A percentile compares a stretch with the other conserved stretches of the same genome.
Conservation (phyloP, 1,284 basidiomycete species). For the Cryptococcus sp. region DNA sequence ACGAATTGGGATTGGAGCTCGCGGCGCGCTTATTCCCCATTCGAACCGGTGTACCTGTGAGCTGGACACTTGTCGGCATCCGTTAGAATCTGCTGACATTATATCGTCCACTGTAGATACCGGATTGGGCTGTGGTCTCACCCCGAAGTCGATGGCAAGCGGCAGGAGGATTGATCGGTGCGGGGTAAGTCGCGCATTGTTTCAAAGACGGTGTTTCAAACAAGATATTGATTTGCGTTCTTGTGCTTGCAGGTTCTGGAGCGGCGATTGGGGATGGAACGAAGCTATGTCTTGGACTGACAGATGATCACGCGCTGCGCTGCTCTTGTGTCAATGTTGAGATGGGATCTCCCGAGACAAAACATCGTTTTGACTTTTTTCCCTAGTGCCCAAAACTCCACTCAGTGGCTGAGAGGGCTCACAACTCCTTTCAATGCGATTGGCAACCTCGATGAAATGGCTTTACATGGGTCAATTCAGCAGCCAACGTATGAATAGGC, state of each 20-base stretch:
- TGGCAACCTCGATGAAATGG: too few relatives aligned
- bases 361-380: too few relatives aligned
- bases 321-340: too few relatives aligned
- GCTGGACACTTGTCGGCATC: slow-evolving; percentile 3
- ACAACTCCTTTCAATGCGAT: too few relatives aligned
- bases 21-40: slow-evolving; percentile 71
- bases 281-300: slow-evolving; percentile 48
- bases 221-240: not conserved
- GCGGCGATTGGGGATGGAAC: slow-evolving; percentile 37
- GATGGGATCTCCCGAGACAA: too few relatives aligned
- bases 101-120: slow-evolving; percentile 41
- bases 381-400: too few relatives aligned
- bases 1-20: slow-evolving; percentile 63
- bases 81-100: not conserved
- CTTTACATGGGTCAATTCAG: too few relatives aligned
- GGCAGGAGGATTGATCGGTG: slow-evolving; percentile 69
- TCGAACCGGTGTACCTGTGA: slow-evolving; percentile 65
- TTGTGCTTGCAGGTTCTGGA: slow-evolving; percentile 38
- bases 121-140: slow-evolving; percentile 72
- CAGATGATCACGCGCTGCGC: slow-evolving; percentile 9
- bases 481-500: too few relatives aligned
- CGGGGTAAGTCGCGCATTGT: slow-evolving; percentile 35
- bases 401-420: too few relatives aligned
- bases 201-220: not conserved
- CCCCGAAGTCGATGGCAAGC: slow-evolving; percentile 60